phyloP scores from a whole-genome alignment of 768 basidiomycete species.

The Dioszegia crocea region DNA sequence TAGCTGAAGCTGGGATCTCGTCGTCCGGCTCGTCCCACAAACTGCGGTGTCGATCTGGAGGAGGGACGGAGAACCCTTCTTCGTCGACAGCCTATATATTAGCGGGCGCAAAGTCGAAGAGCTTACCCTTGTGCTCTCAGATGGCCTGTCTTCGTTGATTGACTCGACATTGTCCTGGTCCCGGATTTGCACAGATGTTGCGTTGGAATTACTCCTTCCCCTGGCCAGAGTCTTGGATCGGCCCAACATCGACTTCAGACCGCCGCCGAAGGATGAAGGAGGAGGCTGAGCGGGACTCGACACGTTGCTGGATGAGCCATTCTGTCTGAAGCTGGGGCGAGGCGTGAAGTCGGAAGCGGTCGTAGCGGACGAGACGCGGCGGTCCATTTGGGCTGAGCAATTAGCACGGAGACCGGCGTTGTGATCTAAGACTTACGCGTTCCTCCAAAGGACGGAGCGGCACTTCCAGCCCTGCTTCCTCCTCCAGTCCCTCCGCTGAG shows the following conservation, averaged over 20 bases:
- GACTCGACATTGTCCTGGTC: conserved; percentile 25
- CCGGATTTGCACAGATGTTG: conserved; percentile 31
- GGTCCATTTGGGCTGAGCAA: conserved; percentile 14
- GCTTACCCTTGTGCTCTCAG: conserved; percentile 1
- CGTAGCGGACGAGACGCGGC: conserved; percentile 26
- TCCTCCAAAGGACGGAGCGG: conserved; percentile 3
- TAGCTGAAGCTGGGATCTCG: conserved; percentile 15
- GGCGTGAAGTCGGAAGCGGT: conserved; percentile 39
- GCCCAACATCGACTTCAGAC: conserved; percentile 36
- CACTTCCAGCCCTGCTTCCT: conserved; percentile 6
- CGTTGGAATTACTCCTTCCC: conserved; percentile 30
- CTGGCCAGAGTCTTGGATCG: conserved; percentile 30
- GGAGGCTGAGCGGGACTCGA: neutral
- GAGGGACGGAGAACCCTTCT: conserved; percentile 52
- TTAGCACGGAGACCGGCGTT: too few relatives aligned
- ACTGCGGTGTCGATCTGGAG: conserved; percentile 49
- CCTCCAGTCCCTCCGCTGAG: conserved; percentile 24
- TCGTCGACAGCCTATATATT: conserved; percentile 42
- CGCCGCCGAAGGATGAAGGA: conserved; percentile 27
- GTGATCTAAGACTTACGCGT: conserved; percentile 35
- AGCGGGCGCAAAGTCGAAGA: neutral
- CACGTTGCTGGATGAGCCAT: conserved; percentile 28
- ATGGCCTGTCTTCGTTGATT: conserved; percentile 2
- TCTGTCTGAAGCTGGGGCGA: conserved; percentile 22
- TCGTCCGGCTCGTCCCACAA: conserved; percentile 48